phyloP scores from a whole-genome alignment of 352 stramenopile species.

The Phytophthora lateralis region DNA sequence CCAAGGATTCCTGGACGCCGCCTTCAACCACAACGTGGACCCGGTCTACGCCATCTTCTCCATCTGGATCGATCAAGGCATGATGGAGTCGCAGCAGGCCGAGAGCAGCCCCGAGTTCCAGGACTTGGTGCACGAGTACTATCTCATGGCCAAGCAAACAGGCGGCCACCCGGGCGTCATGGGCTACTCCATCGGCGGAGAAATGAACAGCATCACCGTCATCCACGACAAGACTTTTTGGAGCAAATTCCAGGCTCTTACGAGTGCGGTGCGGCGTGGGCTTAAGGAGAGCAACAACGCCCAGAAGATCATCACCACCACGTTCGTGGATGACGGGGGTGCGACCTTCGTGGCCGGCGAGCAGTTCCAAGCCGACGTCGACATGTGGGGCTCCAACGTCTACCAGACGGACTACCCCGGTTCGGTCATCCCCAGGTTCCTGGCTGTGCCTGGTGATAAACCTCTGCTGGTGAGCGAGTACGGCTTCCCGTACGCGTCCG shows the following conservation, averaged over 20 bases:
- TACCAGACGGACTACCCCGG: constrained; percentile 71
- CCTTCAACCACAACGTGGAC: constrained; percentile 60
- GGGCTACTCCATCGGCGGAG: constrained; percentile 75
- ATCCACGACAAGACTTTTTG: constrained; percentile 60
- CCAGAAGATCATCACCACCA: constrained; percentile 82
- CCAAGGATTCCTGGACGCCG: constrained; percentile 57
- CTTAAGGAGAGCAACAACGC: constrained; percentile 49
- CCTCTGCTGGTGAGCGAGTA: constrained; percentile 71
- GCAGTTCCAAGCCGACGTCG: constrained; percentile 53
- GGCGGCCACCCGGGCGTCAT: constrained; percentile 58
- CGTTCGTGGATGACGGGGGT: constrained; percentile 69
- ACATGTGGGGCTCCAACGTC: constrained; percentile 76
- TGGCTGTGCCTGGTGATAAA: constrained; percentile 45
- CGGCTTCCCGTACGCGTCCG: constrained; percentile 60
- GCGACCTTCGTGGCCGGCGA: constrained; percentile 54
- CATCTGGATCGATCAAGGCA: constrained; percentile 69
- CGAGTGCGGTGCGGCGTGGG: constrained; percentile 51
- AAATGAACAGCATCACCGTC: constrained; percentile 77
- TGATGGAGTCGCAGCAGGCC: constrained; percentile 46
- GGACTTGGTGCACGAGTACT: constrained; percentile 57
- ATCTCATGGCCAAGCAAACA: constrained; percentile 63
- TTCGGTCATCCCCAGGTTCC: constrained; percentile 59
- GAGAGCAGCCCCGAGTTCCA: constrained; percentile 46
- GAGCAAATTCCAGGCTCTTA: constrained; percentile 64
- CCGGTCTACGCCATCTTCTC: constrained; percentile 75